Evolutionary conservation across 1,284 basidiomycete genomes (phyloP).

Genomic region (Ganoderma lingzhi): DNA sequence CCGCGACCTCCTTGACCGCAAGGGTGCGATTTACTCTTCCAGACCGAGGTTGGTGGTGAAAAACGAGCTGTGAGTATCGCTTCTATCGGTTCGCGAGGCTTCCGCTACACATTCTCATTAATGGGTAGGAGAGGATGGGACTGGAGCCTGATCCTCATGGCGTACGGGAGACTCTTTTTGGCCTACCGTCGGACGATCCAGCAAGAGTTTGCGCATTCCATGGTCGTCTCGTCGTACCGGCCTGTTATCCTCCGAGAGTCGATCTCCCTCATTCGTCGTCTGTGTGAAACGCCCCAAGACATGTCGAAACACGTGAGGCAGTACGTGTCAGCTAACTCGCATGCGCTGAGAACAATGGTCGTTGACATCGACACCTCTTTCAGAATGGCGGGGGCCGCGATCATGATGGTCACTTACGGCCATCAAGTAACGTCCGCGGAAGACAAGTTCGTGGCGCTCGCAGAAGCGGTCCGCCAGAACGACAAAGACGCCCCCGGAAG

Average conservation of each 20-base stretch:
- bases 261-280: constrained; percentile 6
- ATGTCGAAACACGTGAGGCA: constrained; percentile 13
- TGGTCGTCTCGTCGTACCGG: constrained; percentile 14
- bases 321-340: not conserved
- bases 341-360: not conserved
- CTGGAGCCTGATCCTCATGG: constrained; percentile 28
- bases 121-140: constrained; percentile 19
- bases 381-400: constrained; percentile 26
- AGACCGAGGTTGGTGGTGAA: constrained; percentile 20
- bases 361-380: not conserved
- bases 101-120: not conserved
- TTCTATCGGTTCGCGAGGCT: not conserved
- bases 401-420: constrained; percentile 31
- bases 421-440: constrained; percentile 16
- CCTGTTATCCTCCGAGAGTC: constrained; percentile 10
- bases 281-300: constrained; percentile 7
- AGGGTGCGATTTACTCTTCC: constrained; percentile 20
- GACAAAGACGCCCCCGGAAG: constrained; percentile 23
- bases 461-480: constrained; percentile 22
- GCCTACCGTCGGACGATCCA: constrained; percentile 22
- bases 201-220: constrained; percentile 23
- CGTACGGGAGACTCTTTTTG: constrained; percentile 17
- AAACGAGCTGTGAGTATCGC: constrained; percentile 33
- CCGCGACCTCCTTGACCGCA: constrained; percentile 25
- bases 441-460: constrained; percentile 25